These are phyloP conservation scores for Candida xiaguanensis DNA, from an alignment of 805 yeast species.

Conservation along the genomic window DNA sequence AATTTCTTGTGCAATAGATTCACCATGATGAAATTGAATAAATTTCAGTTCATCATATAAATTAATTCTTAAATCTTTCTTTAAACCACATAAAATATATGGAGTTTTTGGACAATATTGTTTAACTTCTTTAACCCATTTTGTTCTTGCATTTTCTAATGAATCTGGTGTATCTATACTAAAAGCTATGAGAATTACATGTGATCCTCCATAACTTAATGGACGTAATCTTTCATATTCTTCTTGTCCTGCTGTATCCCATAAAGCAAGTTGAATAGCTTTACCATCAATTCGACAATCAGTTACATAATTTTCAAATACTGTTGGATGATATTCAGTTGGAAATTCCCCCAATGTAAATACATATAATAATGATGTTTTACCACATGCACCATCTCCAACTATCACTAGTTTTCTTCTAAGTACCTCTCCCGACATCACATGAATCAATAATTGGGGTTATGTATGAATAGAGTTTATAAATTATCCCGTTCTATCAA, in stretches of 20 bases:
- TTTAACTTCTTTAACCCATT: slow-evolving; percentile 84
- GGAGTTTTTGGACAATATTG: slow-evolving; percentile 82
- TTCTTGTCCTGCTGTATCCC: slow-evolving; percentile 98
- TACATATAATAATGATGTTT: slow-evolving; percentile 84
- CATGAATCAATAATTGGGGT: not conserved
- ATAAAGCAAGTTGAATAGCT: slow-evolving; percentile 78
- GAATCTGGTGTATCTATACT: slow-evolving; percentile 85
- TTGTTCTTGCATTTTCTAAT: slow-evolving; percentile 71
- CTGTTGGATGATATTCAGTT: slow-evolving; percentile 89
- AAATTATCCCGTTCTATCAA: too few species aligned
- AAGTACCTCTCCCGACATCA: slow-evolving; percentile 22
- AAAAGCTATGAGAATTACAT: slow-evolving; percentile 81
- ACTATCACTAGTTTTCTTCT: slow-evolving; percentile 78
- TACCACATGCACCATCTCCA: slow-evolving; percentile 95
- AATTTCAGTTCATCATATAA: slow-evolving; percentile 36
- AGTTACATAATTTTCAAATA: slow-evolving; percentile 90
- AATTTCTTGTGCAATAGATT: slow-evolving; percentile 66
- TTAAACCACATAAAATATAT: slow-evolving; percentile 74
- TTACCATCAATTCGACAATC: slow-evolving; percentile 94
- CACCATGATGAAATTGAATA: slow-evolving; percentile 60
- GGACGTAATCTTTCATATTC: slow-evolving; percentile 91
- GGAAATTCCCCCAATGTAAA: slow-evolving; percentile 93
- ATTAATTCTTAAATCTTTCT: slow-evolving; percentile 67
- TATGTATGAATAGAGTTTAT: too few species aligned
- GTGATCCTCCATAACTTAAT: slow-evolving; percentile 81